Percentiles rank a stretch among this genome's conserved stretches.
Conservation (phyloP, 2,329 filamentous ascomycete species). For the Aureobasidium sp. region DNA sequence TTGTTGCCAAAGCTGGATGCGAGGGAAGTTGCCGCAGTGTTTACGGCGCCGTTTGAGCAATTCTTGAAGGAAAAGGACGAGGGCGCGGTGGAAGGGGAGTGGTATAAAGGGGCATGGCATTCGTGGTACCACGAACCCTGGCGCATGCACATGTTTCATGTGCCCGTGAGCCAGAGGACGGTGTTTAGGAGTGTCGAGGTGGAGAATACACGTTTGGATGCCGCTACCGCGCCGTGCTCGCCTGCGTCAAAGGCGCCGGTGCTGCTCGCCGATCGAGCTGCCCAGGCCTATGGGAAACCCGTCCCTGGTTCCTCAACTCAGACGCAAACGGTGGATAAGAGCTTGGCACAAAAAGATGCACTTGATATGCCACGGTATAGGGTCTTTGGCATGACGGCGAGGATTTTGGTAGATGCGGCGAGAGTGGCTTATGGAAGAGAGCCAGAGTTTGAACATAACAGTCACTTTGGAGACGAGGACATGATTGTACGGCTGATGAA, state of each 20-base stretch:
- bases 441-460: conserved; percentile 74
- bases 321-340: conserved; percentile 31
- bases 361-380: conserved; percentile 50
- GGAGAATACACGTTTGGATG: conserved; percentile 13
- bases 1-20: conserved; percentile 66
- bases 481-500: conserved; percentile 53
- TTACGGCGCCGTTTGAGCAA: conserved; percentile 80
- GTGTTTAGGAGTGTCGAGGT: conserved; percentile 14
- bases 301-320: conserved; percentile 27
- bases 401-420: conserved; percentile 83
- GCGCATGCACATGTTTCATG: conserved; percentile 87
- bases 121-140: conserved; percentile 72
- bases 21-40: conserved; percentile 87
- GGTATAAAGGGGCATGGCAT: conserved; percentile 82
- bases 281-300: neutral
- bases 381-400: conserved; percentile 92
- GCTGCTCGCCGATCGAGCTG: neutral
- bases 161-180: conserved; percentile 54
- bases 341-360: conserved; percentile 19
- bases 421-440: conserved; percentile 73
- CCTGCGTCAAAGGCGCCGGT: neutral
- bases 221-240: conserved; percentile 10
- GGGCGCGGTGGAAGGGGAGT: conserved; percentile 48
- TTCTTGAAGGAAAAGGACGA: conserved; percentile 63
- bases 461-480: conserved; percentile 58